Base-by-base conservation (phyloP, 176 grass and related monocot species). In the Tillandsia leiboldiana region DNA sequence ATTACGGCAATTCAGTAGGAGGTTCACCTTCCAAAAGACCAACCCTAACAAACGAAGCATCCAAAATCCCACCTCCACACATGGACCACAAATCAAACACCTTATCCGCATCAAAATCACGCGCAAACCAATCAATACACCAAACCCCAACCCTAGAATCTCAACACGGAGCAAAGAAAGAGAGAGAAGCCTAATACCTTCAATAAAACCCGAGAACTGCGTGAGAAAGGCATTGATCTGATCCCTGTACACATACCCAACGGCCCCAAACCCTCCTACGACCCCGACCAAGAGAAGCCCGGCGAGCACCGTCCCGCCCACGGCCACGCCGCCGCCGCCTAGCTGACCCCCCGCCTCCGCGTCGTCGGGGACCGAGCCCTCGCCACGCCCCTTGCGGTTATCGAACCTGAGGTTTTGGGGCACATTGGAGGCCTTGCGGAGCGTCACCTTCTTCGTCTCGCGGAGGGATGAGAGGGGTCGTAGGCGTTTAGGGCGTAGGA, bases 211-310 rank as follows among this genome's bases (percentile, higher is more conserved):
- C 9, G 94, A 93, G 83, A 99, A 99, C 71, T 90, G 94, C 4
- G 84, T 90, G 72, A 99, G 87, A 69, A 99, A 99, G 56, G 82
- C 48, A 80, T 88, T 99, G 76, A 94, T 82, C 75, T 99, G 95
- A 63, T 99, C 95, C 76, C 53, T 93, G 82, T 94, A 99, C 74
- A 90, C 75, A 79, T 99, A 99, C 11, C 95, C 89, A 26, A 88
- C 89, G 1, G 87, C 87, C 47, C 95, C 90, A 70, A 99, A 90
- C 48, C 90, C 94, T 14, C 95, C 95, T 24, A 99, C 76, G n/a
- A 99, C 2, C 49, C 84, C 95, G n/a, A 90, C 75, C 52, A 99
- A 50, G 6, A 99, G 79, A 15, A 91, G 78, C 20, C 90, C 95
- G 1, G 95, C 90, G 2, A 99, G 82, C 26, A 99, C 72, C 48